phyloP scores from a whole-genome alignment of 176 grass and related monocot species.

The Secale cereale region DNA sequence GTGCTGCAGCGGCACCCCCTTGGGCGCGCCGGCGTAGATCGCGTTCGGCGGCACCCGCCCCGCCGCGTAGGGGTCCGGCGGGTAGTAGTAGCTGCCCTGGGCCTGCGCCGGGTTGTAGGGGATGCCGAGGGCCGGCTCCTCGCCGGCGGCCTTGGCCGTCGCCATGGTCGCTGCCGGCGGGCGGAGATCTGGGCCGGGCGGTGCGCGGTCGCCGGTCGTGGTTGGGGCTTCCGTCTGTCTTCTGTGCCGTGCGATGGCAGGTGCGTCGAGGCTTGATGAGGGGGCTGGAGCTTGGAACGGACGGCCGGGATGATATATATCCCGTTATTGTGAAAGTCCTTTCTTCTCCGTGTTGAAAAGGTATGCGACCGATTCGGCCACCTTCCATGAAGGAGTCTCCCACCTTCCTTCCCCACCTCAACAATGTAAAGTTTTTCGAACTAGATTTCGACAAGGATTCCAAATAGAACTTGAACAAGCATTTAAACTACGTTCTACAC shows the following conservation, averaged over 20 bases:
- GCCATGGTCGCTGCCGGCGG: slow-evolving; percentile 30
- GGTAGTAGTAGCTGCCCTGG: slow-evolving; percentile 53
- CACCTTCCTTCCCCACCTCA: not conserved
- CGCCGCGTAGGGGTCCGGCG: slow-evolving; percentile 61
- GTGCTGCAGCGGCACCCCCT: slow-evolving; percentile 84
- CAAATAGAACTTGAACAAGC: too few species aligned
- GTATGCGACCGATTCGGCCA: not conserved
- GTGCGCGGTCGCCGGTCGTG: not conserved
- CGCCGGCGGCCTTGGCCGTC: slow-evolving; percentile 35
- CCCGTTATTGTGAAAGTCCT: rapidly evolving
- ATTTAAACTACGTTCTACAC: too few species aligned
- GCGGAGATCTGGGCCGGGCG: not conserved
- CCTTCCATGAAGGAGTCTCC: too few species aligned
- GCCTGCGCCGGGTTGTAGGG: slow-evolving; percentile 45
- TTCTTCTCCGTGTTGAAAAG: not conserved
- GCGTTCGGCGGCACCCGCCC: slow-evolving; percentile 87
- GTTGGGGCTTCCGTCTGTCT: not conserved
- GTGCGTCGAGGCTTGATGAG: too few species aligned
- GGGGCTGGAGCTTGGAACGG: too few species aligned
- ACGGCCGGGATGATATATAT: too few species aligned
- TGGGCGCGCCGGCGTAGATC: slow-evolving; percentile 75
- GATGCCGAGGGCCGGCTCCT: slow-evolving; percentile 57
- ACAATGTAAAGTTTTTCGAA: too few species aligned
- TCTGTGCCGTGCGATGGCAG: too few species aligned
- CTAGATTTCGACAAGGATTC: too few species aligned